Conservation (phyloP, 768 basidiomycete species). For the Kwoniella dejecticola region DNA sequence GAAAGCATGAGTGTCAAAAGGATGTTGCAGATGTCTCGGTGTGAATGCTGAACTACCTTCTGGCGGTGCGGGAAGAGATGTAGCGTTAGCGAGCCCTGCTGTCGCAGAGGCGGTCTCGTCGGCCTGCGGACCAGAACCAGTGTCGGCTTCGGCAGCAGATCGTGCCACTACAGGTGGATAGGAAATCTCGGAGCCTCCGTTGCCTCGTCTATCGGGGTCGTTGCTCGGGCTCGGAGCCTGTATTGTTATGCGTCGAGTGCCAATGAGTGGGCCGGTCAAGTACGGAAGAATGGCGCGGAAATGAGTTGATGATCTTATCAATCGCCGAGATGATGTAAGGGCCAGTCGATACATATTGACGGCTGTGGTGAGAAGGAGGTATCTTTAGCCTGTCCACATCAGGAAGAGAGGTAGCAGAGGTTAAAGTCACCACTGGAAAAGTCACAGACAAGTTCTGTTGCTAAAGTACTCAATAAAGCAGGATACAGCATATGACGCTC, state of each 20-base stretch:
- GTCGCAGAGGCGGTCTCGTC: background rate
- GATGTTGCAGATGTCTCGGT: constrained; percentile 42
- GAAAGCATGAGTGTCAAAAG: constrained; percentile 58
- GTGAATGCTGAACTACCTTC: constrained; percentile 14
- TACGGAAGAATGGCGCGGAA: background rate
- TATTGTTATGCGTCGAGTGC: background rate
- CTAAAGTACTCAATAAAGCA: too few species aligned
- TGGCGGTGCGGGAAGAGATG: constrained; percentile 20
- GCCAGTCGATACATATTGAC: too few species aligned
- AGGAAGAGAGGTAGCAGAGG: too few species aligned
- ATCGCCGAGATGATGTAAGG: background rate
- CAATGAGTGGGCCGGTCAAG: background rate
- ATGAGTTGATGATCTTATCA: background rate
- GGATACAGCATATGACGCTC: too few species aligned
- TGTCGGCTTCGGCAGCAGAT: background rate
- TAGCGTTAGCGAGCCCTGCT: constrained; percentile 11
- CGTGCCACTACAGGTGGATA: constrained; percentile 8
- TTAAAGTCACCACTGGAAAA: too few species aligned
- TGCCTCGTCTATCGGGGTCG: background rate
- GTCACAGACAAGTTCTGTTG: too few species aligned
- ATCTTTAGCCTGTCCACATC: too few species aligned
- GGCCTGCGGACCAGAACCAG: background rate
- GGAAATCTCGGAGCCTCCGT: background rate
- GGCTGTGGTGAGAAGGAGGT: too few species aligned
- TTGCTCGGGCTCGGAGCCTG: constrained; percentile 3